A percentile compares a stretch with the other conserved stretches of the same genome.
These are phyloP conservation scores for Lotus japonicus DNA, from an alignment of 306 rosid genomes.

Conservation along the genomic window DNA sequence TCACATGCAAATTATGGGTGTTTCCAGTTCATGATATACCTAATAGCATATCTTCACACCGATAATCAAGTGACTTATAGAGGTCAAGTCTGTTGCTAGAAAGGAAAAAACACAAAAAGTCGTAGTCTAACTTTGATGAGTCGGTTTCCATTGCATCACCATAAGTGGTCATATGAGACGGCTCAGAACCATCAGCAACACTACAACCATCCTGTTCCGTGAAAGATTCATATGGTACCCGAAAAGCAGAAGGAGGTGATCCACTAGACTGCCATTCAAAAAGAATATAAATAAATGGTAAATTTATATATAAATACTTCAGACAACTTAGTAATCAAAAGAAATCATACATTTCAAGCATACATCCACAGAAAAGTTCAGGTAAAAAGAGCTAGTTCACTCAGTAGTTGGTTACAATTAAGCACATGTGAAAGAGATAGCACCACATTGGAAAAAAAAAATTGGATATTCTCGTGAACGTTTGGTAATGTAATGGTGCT, in stretches of 20 bases:
- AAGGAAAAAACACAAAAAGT: constrained; percentile 78
- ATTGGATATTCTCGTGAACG: background rate
- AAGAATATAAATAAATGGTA: constrained; percentile 24
- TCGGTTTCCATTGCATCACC: constrained; percentile 25
- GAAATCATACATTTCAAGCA: constrained; percentile 3
- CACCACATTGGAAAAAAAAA: background rate
- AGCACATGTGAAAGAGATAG: background rate
- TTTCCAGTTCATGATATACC: constrained; percentile 39
- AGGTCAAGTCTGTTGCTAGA: constrained; percentile 69
- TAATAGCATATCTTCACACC: constrained; percentile 89
- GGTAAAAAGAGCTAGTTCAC: background rate
- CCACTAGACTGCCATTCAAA: constrained; percentile 89
- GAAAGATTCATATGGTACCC: constrained; percentile 78
- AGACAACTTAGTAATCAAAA: background rate
- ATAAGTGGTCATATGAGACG: constrained; percentile 25
- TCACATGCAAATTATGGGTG: constrained; percentile 1
- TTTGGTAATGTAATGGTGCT: background rate
- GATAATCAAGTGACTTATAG: constrained; percentile 64
- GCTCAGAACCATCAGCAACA: constrained; percentile 30
- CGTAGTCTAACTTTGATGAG: constrained; percentile 64
- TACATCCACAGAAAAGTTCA: background rate
- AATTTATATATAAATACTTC: constrained; percentile 5
- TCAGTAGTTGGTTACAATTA: background rate
- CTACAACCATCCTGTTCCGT: constrained; percentile 43
- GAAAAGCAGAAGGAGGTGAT: constrained; percentile 95